Evolutionary conservation across 1,284 basidiomycete species (phyloP), one percentile per base, ranked within the genome.

Genomic region (Vanrija sp.): DNA sequence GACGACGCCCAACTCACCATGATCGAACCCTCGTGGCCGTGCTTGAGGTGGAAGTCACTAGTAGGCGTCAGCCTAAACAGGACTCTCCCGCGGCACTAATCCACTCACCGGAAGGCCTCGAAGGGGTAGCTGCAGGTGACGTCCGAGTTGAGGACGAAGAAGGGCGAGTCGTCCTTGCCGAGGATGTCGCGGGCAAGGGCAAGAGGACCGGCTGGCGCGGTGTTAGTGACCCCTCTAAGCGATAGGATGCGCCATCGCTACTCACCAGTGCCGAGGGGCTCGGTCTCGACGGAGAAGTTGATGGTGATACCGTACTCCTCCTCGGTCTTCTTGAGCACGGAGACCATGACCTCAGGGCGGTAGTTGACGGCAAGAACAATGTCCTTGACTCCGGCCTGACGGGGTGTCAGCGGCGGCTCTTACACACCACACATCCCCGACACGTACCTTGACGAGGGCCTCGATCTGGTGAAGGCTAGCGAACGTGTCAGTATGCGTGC

Each of bases 81-180:
- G 4, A 41, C 16, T 12, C 31, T 16, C n/a, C 19, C 8, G 23
- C 31, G 27, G 2, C 27, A 35, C 3, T 4, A 18, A 19, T 37
- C 9, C 15, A 58, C 74, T 57, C 49, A 76, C 73, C 75, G 68
- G 67, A 80, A 77, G 19, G 73, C 73, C 63, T 79, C 78, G 65
- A 81, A 80, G 51, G 79, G 79, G 68, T 80, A 81, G 35, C 75
- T 72, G 71, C 79, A 81, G 59, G 78, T 81, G 47, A 80, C 78
- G 60, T 81, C 79, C 38, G 79, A 79, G 75, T 81, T 81, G 66
- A 81, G 75, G 47, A 81, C 79, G 53, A 81, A 81, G 78, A 81
- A 81, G 22, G 79, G 79, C 23, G 77, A 76, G 63, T 80, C 78
- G 63, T 81, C 79, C 67, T 80, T 80, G 65, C 77, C 78, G 41